Conservation (phyloP, 768 basidiomycete genomes). For the Boletus eberwhitei region DNA sequence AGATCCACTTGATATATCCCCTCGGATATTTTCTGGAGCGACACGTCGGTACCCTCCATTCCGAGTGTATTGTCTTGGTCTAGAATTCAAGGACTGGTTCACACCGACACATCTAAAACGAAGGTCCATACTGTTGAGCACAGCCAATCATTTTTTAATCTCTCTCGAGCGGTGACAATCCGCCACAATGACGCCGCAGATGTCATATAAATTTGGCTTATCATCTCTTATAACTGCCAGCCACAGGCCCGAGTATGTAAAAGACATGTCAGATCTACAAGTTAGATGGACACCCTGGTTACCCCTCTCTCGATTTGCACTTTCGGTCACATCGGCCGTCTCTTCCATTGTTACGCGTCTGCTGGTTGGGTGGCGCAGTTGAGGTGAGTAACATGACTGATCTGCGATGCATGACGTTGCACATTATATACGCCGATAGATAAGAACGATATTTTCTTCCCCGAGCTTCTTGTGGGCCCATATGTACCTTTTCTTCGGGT, state of each 20-base stretch:
- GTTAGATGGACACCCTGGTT: neutral
- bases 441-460: neutral
- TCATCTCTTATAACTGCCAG: neutral
- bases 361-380: neutral
- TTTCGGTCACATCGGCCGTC: neutral
- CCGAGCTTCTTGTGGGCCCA: neutral
- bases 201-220: neutral
- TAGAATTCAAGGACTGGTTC: neutral
- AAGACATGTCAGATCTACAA: neutral
- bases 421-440: neutral
- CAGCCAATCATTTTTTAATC: neutral
- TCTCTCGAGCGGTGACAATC: neutral
- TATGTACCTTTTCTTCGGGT: neutral
- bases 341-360: neutral
- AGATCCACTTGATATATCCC: neutral
- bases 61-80: neutral
- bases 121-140: neutral
- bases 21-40: neutral
- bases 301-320: neutral
- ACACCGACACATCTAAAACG: neutral
- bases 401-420: neutral
- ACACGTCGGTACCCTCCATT: constrained; percentile 4
- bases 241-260: neutral
- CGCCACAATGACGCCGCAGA: neutral
- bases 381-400: neutral